These are phyloP conservation scores for Nepenthes alata DNA, from an alignment of 179 eudicot species.

Conservation along the genomic window DNA sequence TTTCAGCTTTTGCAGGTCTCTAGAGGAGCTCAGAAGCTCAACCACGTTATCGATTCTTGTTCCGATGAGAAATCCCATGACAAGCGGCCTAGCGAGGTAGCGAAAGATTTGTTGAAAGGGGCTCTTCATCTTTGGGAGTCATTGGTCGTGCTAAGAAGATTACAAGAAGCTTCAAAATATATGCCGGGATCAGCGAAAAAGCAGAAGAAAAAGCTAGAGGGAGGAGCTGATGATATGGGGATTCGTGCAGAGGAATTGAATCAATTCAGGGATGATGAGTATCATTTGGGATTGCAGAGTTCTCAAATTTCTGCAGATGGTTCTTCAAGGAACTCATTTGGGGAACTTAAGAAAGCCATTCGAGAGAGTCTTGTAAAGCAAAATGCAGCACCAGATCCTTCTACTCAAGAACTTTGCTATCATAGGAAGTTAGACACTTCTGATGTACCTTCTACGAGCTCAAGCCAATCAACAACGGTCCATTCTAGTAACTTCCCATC, in stretches of 20 bases:
- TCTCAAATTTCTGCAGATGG: slow-evolving; percentile 32
- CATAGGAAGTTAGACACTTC: slow-evolving; percentile 18
- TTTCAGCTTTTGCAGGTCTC: slow-evolving; percentile 43
- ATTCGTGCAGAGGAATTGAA: slow-evolving; percentile 16
- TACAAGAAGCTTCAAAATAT: slow-evolving; percentile 47
- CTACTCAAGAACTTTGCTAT: slow-evolving; percentile 19
- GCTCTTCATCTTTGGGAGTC: slow-evolving; percentile 77
- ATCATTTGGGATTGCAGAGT: slow-evolving; percentile 20
- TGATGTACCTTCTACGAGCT: slow-evolving; percentile 56
- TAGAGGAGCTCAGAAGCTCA: slow-evolving; percentile 39
- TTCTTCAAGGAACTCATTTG: slow-evolving; percentile 34
- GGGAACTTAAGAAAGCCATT: slow-evolving; percentile 53
- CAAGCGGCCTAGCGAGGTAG: slow-evolving; percentile 27
- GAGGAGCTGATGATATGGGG: slow-evolving; percentile 18
- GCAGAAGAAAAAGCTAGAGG: slow-evolving; percentile 27
- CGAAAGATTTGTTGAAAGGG: slow-evolving; percentile 63
- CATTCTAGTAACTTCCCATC: slow-evolving; percentile 31
- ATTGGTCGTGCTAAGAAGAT: slow-evolving; percentile 43
- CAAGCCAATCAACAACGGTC: slow-evolving; percentile 48
- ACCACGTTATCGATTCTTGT: slow-evolving; percentile 44
- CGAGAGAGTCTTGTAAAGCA: slow-evolving; percentile 57
- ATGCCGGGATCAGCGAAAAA: slow-evolving; percentile 21
- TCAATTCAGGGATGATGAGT: slow-evolving; percentile 11
- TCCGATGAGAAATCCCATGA: slow-evolving; percentile 19
- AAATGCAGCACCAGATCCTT: slow-evolving; percentile 34